phyloP scores from a whole-genome alignment of 768 basidiomycete species.

The Tricholoma terreum region DNA sequence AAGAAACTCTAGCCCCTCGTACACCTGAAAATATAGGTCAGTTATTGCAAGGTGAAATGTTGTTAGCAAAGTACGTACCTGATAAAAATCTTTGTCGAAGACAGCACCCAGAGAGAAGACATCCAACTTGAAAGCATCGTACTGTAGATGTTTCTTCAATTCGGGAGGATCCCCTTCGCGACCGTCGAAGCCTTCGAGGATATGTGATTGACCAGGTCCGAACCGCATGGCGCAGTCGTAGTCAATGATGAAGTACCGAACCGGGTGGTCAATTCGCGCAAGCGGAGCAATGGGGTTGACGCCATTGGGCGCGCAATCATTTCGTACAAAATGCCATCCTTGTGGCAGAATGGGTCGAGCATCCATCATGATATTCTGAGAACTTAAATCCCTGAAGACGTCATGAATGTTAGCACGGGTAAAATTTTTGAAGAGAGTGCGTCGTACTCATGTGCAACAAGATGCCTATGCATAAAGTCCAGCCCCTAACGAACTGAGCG shows the following conservation, averaged over 20 bases:
- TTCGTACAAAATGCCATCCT: conserved; percentile 33
- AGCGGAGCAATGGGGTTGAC: conserved; percentile 25
- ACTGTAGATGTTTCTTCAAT: background rate
- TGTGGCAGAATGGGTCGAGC: conserved; percentile 27
- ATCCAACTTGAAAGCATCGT: conserved; percentile 10
- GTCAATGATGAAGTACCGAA: conserved; percentile 38
- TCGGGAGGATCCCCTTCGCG: conserved; percentile 8
- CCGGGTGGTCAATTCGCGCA: conserved; percentile 30
- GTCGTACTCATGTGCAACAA: conserved; percentile 29
- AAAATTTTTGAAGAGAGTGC: background rate
- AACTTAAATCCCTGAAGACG: conserved; percentile 25
- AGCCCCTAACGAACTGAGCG: conserved; percentile 19
- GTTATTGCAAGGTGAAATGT: no score
- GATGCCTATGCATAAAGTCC: conserved; percentile 28
- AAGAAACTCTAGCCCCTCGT: conserved; percentile 25
- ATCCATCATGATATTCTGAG: conserved; percentile 38
- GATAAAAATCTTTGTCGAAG: conserved; percentile 13
- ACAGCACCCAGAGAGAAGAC: conserved; percentile 9
- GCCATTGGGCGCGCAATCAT: conserved; percentile 29
- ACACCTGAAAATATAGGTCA: conserved; percentile 12
- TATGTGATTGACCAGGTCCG: conserved; percentile 13
- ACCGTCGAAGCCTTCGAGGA: conserved; percentile 6
- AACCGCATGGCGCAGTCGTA: conserved; percentile 27
- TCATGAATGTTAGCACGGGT: background rate
- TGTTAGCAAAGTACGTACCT: conserved; percentile 16